A percentile compares a stretch with the other conserved stretches of the same genome.
Conservation (phyloP, 371 early-diverging fungal genomes). For the Rhizopus sp. region DNA sequence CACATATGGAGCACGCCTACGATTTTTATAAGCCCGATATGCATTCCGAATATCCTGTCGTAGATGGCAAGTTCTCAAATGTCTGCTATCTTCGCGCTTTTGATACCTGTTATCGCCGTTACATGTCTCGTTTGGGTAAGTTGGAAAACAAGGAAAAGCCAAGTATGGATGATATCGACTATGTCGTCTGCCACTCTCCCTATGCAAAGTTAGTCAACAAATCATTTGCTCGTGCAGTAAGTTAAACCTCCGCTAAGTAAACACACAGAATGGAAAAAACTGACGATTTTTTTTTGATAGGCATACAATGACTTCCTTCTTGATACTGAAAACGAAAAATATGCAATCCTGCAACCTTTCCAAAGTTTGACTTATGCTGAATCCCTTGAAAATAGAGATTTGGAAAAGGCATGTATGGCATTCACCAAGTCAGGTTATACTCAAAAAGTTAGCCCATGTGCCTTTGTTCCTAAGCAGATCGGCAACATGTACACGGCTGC, state of each 20-base stretch:
- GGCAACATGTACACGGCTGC: constrained; percentile 98
- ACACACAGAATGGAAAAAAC: background rate
- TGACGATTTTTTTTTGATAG: constrained; percentile 16
- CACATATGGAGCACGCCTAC: constrained; percentile 96
- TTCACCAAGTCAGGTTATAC: constrained; percentile 73
- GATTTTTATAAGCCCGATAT: constrained; percentile 99
- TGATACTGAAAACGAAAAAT: constrained; percentile 69
- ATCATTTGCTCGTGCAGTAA: constrained; percentile 80
- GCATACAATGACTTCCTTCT: constrained; percentile 87
- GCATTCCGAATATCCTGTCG: constrained; percentile 93
- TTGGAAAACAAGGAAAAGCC: constrained; percentile 53
- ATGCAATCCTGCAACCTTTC: constrained; percentile 62
- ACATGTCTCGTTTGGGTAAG: constrained; percentile 73
- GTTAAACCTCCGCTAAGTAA: constrained; percentile 13
- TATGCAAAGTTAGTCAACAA: constrained; percentile 97
- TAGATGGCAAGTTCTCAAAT: constrained; percentile 94
- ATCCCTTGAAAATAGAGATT: constrained; percentile 81
- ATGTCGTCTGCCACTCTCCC: constrained; percentile 93
- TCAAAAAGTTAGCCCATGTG: constrained; percentile 79
- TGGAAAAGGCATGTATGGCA: constrained; percentile 89
- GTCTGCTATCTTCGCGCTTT: constrained; percentile 91
- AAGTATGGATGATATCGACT: constrained; percentile 74
- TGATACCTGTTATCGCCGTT: constrained; percentile 84
- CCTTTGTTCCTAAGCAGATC: constrained; percentile 84
- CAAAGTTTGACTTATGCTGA: constrained; percentile 62